Evolutionary conservation across 2,329 filamentous ascomycete genomes (phyloP).

Genomic region (Sporothrix brunneoviolacea): DNA sequence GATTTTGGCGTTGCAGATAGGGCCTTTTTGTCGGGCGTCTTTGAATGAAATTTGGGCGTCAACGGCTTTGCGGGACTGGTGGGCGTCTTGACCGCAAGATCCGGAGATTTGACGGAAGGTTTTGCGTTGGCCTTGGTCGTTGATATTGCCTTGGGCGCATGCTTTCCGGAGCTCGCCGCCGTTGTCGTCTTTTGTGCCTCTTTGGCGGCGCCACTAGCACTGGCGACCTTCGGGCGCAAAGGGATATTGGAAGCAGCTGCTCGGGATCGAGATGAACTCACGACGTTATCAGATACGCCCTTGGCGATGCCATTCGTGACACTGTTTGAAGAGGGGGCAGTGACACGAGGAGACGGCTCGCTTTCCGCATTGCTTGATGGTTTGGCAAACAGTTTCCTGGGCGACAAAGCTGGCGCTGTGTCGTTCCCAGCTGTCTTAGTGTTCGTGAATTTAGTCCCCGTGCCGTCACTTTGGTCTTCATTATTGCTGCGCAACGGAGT

Average conservation of each 20-base stretch:
- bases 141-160: conserved; percentile 27
- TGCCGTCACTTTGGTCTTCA: neutral
- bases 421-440: neutral
- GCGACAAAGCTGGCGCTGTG: neutral
- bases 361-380: neutral
- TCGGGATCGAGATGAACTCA: neutral
- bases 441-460: neutral
- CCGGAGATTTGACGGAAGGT: conserved; percentile 30
- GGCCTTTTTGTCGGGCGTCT: conserved; percentile 31
- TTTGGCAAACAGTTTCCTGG: conserved; percentile 3
- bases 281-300: neutral
- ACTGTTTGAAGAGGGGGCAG: neutral
- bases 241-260: neutral
- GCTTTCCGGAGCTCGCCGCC: neutral
- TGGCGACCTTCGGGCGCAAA: neutral
- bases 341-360: neutral
- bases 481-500: neutral
- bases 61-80: conserved; percentile 29
- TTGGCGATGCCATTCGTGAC: neutral
- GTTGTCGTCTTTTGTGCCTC: neutral
- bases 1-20: conserved; percentile 22
- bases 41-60: conserved; percentile 22
- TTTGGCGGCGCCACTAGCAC: conserved; percentile 4
- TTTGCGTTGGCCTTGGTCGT: conserved; percentile 29
- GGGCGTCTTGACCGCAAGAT: conserved; percentile 29